Evolutionary conservation across 2,329 filamentous ascomycete genomes (phyloP), one percentile per base, ranked within the genome.

Genomic region (Aschersonia sp.): DNA sequence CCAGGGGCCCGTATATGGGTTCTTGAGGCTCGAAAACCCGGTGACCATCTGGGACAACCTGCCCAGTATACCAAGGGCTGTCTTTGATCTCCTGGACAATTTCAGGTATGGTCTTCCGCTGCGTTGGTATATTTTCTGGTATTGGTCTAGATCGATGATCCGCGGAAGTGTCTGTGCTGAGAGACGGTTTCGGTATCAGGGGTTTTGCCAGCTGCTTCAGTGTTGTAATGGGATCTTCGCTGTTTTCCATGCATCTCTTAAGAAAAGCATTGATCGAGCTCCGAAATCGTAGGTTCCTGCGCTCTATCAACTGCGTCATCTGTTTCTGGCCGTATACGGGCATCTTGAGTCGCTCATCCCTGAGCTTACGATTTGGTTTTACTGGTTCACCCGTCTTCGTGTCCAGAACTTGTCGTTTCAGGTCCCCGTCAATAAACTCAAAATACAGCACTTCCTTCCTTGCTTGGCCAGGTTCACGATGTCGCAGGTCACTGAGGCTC

Each of bases 1-100:
- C 76, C 45, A 98, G 71, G 42, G 94, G 84, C 1, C 87, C 89
- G 57, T 85, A 88, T 0, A 89, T 75, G 0, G 90, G 72, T 53
- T 83, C 78, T 57, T 95, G 89, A 2, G 85, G 78, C 54, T 94
- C 87, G 57, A 96, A 94, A 0, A 94, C 85, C 35, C 89, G 78
- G 67, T 96, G 88, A 0, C 92, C 92, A 55, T 94, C 85, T 0
- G 89, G 87, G 1, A 97, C 89, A 53, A 98, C 88, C 64, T 98
- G 92, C 0, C 82, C 83, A 5, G 81, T 85, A 58, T 98, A 98
- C 86, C 89, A 94, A 30, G 89, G 73, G 55, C 84, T 77, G 7
- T 78, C 75, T 57, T 87, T 87, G 37, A 98, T 78, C 58, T 96
- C 87, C 32, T 79, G 71, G 2, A 98, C 73, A 35, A 98, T 97